Evolutionary conservation across 345 rosid genomes (phyloP).

Genomic region (Linum trigynum): DNA sequence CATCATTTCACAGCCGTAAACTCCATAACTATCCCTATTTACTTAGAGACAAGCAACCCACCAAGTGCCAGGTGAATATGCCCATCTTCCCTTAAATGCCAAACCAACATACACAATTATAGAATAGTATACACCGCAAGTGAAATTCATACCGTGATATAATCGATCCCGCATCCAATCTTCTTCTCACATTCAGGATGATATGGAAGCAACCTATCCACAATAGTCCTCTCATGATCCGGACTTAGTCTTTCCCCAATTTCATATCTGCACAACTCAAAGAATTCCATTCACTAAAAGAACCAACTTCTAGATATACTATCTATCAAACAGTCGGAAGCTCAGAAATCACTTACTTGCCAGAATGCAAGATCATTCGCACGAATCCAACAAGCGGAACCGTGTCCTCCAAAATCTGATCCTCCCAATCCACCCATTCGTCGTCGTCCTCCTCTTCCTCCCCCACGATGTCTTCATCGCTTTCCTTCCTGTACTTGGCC

Average conservation of each 20-base stretch:
- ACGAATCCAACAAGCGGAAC: conserved; percentile 90
- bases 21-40: too few relatives aligned
- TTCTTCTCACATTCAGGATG: conserved; percentile 76
- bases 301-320: too few relatives aligned
- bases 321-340: too few relatives aligned
- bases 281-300: background rate
- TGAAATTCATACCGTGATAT: conserved; percentile 51
- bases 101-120: too few relatives aligned
- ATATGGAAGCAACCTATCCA: conserved; percentile 73
- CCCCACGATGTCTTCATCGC: background rate
- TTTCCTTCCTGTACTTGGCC: background rate
- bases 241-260: conserved; percentile 59
- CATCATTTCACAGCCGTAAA: background rate
- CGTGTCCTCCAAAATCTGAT: conserved; percentile 75
- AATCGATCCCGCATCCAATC: conserved; percentile 78
- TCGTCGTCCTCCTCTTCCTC: conserved; percentile 25
- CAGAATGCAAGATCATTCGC: conserved; percentile 85
- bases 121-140: background rate
- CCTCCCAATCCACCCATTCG: conserved; percentile 69
- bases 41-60: too few relatives aligned
- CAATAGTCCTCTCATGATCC: conserved; percentile 64
- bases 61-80: too few relatives aligned
- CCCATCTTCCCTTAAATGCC: too few relatives aligned
- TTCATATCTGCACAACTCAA: conserved; percentile 7
- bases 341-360: conserved; percentile 33